Evolutionary conservation across 768 basidiomycete genomes (phyloP).

Genomic region (Kwoniella europaea): DNA sequence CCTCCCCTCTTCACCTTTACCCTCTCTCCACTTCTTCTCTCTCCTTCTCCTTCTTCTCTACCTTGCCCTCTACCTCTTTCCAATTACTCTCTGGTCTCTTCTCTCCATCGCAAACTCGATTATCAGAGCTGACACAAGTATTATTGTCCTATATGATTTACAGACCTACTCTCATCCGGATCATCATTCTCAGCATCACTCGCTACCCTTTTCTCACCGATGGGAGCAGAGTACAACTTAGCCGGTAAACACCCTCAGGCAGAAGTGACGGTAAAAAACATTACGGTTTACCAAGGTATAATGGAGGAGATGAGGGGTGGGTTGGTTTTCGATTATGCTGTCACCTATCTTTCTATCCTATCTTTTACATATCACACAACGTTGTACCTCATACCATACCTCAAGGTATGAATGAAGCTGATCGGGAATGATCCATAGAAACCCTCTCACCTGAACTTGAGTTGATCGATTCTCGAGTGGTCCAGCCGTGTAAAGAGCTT

Average conservation of each 20-base stretch:
- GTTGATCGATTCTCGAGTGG: constrained; percentile 83
- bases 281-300: constrained; percentile 70
- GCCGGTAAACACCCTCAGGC: constrained; percentile 77
- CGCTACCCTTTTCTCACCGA: constrained; percentile 58
- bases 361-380: too few species aligned
- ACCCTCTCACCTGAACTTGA: constrained; percentile 88
- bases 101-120: too few species aligned
- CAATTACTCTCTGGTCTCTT: too few species aligned
- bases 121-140: too few species aligned
- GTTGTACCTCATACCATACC: too few species aligned
- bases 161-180: constrained; percentile 58
- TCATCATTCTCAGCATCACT: constrained; percentile 59
- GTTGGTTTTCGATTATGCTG: too few species aligned
- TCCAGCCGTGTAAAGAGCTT: constrained; percentile 86
- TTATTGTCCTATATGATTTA: background rate
- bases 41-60: too few species aligned
- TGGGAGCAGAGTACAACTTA: constrained; percentile 74
- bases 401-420: too few species aligned
- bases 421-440: constrained; percentile 46
- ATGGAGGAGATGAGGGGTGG: constrained; percentile 77
- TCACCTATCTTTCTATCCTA: too few species aligned
- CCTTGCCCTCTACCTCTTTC: too few species aligned
- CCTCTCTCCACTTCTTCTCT: too few species aligned
- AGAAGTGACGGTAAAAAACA: constrained; percentile 76
- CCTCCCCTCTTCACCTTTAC: too few species aligned